These are phyloP conservation scores for Agastache rugosa DNA, from an alignment of 257 asterid genomes.

Conservation along the genomic window DNA sequence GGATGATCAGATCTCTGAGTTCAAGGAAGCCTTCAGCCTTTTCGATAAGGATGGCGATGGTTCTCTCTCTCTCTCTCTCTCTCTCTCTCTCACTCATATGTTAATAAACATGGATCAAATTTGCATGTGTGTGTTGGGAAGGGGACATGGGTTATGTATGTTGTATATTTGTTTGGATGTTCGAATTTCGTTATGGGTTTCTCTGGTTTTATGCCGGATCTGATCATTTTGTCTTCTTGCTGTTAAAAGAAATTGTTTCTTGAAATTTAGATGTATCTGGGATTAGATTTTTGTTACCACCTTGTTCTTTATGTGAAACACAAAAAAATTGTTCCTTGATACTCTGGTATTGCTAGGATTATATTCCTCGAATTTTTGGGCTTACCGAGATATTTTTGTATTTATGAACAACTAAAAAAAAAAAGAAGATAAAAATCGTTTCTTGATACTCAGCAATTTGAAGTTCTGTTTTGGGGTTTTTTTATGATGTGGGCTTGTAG, in stretches of 20 bases:
- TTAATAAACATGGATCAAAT: not conserved
- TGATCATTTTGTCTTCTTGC: not conserved
- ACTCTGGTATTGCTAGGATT: not conserved
- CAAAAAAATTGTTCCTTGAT: not conserved
- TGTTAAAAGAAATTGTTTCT: constrained; percentile 20
- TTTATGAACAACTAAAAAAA: not conserved
- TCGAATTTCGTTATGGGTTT: constrained; percentile 12
- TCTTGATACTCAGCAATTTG: constrained; percentile 14
- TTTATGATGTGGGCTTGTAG: constrained; percentile 5
- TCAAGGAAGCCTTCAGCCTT: constrained; percentile 63
- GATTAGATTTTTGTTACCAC: constrained; percentile 12
- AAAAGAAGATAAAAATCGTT: not conserved
- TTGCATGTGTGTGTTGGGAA: not conserved
- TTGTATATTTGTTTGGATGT: constrained; percentile 1
- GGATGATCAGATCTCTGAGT: constrained; percentile 66
- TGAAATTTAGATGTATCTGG: constrained; percentile 24
- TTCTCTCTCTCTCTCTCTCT: constrained; percentile 33
- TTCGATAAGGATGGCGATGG: constrained; percentile 70
- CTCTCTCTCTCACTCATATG: not conserved
- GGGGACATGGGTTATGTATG: not conserved
- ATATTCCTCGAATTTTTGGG: not conserved
- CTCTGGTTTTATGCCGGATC: constrained; percentile 34
- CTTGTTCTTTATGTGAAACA: not conserved
- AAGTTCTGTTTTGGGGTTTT: constrained; percentile 6
- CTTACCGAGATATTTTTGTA: not conserved